Conservation (phyloP, 768 basidiomycete species). For the Tricholoma terreum region DNA sequence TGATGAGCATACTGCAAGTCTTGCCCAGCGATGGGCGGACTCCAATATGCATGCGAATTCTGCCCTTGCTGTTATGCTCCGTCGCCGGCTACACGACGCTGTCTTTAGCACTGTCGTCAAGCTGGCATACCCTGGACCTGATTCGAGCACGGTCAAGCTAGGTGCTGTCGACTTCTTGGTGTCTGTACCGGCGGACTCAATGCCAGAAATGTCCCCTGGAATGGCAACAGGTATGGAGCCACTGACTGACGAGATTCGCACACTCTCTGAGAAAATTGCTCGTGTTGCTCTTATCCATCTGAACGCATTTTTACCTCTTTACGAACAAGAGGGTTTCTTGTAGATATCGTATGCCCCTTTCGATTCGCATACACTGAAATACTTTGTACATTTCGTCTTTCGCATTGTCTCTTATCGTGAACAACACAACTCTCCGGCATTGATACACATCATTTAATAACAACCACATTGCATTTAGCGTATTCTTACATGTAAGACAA, state of each 20-base stretch:
- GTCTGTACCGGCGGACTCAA: slow-evolving; percentile 13
- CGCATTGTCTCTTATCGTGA: neutral
- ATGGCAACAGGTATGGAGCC: slow-evolving; percentile 66
- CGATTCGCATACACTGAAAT: neutral
- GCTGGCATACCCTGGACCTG: slow-evolving; percentile 46
- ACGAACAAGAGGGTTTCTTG: slow-evolving; percentile 65
- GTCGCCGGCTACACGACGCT: slow-evolving; percentile 58
- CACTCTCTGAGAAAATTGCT: slow-evolving; percentile 67
- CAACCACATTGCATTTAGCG: neutral
- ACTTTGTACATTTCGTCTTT: neutral
- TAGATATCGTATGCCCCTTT: neutral
- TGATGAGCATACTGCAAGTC: slow-evolving; percentile 49
- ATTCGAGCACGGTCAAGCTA: slow-evolving; percentile 29
- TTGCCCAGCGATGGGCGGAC: slow-evolving; percentile 73
- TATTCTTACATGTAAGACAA: neutral
- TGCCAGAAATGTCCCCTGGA: slow-evolving; percentile 18
- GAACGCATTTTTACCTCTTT: slow-evolving; percentile 72
- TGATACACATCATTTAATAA: neutral
- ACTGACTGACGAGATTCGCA: slow-evolving; percentile 63
- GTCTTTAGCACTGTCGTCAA: slow-evolving; percentile 61
- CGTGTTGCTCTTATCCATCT: slow-evolving; percentile 74
- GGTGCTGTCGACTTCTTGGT: slow-evolving; percentile 24
- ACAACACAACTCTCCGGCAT: neutral
- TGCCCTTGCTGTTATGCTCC: slow-evolving; percentile 56
- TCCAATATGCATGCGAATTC: slow-evolving; percentile 62